A percentile compares a stretch with the other conserved stretches of the same genome.
Evolutionary conservation across 495 filamentous ascomycete genomes (phyloP).

Genomic region (Friedmanniomyces endolithicus): DNA sequence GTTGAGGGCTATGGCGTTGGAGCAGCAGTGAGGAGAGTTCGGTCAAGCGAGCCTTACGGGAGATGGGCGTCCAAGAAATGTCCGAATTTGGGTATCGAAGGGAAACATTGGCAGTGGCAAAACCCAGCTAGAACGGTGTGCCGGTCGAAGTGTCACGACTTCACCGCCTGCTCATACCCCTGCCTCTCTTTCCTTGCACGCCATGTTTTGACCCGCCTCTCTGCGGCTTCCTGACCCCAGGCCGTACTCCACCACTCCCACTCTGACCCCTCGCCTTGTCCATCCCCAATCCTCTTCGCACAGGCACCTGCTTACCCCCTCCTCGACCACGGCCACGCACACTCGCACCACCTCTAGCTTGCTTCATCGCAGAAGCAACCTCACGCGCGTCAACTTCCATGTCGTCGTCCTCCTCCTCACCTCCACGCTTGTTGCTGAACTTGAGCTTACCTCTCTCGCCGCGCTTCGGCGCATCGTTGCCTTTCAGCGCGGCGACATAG

Average conservation of each 20-base stretch:
- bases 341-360: conserved; percentile 5
- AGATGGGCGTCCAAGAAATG: too few relatives aligned
- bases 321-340: not conserved
- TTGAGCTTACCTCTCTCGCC: conserved; percentile 79
- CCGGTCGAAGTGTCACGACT: too few relatives aligned
- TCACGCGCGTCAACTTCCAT: conserved; percentile 63
- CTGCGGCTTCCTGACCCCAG: conserved; percentile 9
- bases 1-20: conserved; percentile 26
- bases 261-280: conserved; percentile 10
- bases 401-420: conserved; percentile 50
- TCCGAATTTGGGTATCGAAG: too few relatives aligned
- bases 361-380: conserved; percentile 19
- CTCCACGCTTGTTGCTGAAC: conserved; percentile 55
- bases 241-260: not conserved
- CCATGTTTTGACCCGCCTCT: not conserved
- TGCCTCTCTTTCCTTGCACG: conserved; percentile 4
- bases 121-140: too few relatives aligned
- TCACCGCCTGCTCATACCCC: conserved; percentile 1
- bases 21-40: conserved; percentile 3
- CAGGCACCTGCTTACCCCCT: conserved; percentile 33
- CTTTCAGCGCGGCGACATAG: conserved; percentile 80
- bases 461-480: conserved; percentile 66
- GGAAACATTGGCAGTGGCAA: too few relatives aligned
- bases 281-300: conserved; percentile 29
- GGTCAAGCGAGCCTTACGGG: too few relatives aligned